Evolutionary conservation across 2,329 filamentous ascomycete species (phyloP).

Genomic region (Aspergillus sp.): DNA sequence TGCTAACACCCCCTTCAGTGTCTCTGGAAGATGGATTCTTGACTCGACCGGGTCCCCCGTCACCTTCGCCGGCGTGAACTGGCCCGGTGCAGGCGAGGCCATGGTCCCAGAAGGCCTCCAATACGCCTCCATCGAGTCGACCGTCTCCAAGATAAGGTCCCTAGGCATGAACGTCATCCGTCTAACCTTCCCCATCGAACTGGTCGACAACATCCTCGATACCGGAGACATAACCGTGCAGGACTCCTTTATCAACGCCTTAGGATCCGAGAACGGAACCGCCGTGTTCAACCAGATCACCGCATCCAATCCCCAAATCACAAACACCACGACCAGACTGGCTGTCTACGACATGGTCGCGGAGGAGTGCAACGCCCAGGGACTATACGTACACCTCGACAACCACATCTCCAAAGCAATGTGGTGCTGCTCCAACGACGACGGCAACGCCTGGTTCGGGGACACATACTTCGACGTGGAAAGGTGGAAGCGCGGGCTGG

Average conservation of each 20-base stretch:
- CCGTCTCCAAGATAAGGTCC: conserved; percentile 28
- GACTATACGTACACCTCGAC: conserved; percentile 60
- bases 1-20: not conserved
- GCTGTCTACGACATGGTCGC: conserved; percentile 62
- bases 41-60: conserved; percentile 29
- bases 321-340: conserved; percentile 36
- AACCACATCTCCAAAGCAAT: conserved; percentile 60
- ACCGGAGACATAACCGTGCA: conserved; percentile 41
- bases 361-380: conserved; percentile 55
- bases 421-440: conserved; percentile 58
- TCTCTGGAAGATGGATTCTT: conserved; percentile 39
- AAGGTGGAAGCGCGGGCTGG: conserved; percentile 62
- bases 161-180: conserved; percentile 34
- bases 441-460: conserved; percentile 63
- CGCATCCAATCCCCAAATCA: conserved; percentile 38
- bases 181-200: conserved; percentile 45
- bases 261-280: conserved; percentile 43
- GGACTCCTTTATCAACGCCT: conserved; percentile 39
- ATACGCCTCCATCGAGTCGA: conserved; percentile 28
- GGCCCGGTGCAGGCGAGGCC: conserved; percentile 32
- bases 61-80: conserved; percentile 33
- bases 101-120: conserved; percentile 36
- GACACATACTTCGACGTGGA: conserved; percentile 58
- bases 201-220: conserved; percentile 45
- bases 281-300: conserved; percentile 40